These are phyloP conservation scores for Pueraria montana DNA, from an alignment of 306 rosid genomes.

Conservation along the genomic window DNA sequence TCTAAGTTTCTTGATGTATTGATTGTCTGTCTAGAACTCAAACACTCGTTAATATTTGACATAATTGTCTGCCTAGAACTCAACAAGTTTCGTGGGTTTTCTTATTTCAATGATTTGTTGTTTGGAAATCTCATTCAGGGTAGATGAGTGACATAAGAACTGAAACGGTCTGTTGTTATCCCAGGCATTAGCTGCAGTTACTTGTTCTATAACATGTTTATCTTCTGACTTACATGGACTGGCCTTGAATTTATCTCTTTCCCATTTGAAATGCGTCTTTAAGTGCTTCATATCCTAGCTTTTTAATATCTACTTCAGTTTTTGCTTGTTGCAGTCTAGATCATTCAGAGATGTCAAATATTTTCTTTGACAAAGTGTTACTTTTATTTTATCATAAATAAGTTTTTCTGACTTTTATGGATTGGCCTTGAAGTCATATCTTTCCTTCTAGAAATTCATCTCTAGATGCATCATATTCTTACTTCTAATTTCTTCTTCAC, in stretches of 20 bases:
- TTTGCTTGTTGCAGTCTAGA: constrained; percentile 58
- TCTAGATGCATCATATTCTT: constrained; percentile 27
- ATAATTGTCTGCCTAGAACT: no score
- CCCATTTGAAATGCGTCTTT: neutral
- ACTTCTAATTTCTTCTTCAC: constrained; percentile 37
- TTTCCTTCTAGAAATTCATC: neutral
- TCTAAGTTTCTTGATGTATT: no score
- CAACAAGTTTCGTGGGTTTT: no score
- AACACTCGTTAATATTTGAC: no score
- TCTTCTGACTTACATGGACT: neutral
- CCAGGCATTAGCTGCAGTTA: no score
- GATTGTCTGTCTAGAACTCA: no score
- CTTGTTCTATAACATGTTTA: neutral
- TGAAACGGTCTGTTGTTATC: no score
- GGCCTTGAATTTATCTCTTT: neutral
- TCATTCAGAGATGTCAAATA: constrained; percentile 70
- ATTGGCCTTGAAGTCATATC: constrained; percentile 7
- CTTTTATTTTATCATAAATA: neutral
- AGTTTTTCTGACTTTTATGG: constrained; percentile 26
- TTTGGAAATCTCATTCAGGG: no score
- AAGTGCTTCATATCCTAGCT: neutral
- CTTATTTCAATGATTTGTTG: no score
- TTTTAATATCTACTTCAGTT: neutral
- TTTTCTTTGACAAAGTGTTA: constrained; percentile 71
- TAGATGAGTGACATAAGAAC: no score